Conservation (phyloP, 176 grass and related monocot genomes). For the Aegilops umbellulata region DNA sequence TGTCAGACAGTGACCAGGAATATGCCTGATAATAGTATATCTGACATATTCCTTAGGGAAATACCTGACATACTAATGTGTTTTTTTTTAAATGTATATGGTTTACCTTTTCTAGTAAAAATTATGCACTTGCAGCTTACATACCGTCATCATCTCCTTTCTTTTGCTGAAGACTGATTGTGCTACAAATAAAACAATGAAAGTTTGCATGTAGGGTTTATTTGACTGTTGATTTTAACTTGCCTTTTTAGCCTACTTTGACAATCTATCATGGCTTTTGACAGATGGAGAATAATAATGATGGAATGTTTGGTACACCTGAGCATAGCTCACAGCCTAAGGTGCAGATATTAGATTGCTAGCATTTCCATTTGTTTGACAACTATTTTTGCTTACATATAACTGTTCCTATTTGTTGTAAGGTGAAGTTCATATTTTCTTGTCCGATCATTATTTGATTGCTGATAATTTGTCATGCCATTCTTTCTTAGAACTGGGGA, state of each 20-base stretch:
- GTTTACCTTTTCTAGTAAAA: not conserved
- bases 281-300: slow-evolving; percentile 25
- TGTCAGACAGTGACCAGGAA: not conserved
- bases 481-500: not conserved
- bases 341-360: slow-evolving; percentile 17
- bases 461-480: not conserved
- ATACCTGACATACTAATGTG: not conserved
- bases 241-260: not conserved
- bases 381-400: not conserved
- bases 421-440: not conserved
- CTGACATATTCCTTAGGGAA: not conserved
- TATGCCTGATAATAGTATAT: not conserved
- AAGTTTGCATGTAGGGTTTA: not conserved
- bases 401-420: not conserved
- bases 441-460: not conserved
- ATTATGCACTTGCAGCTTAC: not conserved
- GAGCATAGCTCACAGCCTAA: slow-evolving; percentile 13
- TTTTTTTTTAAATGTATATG: not conserved
- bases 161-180: not conserved
- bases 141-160: not conserved
- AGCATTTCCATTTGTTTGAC: not conserved
- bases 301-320: not conserved
- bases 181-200: not conserved
- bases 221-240: not conserved
- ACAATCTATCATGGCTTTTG: not conserved